Base-by-base conservation (phyloP, 2,329 filamentous ascomycete genomes). In the Claviceps quebecensis region DNA sequence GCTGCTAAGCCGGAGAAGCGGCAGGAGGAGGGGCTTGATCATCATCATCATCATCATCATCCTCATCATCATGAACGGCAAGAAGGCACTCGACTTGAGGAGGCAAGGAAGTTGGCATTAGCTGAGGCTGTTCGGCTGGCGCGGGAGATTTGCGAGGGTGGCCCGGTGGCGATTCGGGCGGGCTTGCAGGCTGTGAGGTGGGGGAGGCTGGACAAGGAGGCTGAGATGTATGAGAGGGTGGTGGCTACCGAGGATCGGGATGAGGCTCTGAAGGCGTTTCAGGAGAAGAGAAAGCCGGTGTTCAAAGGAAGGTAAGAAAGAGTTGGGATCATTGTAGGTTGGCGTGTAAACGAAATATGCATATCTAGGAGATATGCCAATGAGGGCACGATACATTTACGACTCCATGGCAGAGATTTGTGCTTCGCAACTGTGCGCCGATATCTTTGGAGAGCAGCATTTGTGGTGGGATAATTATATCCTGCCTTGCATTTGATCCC, bases 231-330 rank as follows among this genome's bases (percentile, higher is more conserved):
- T 66, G 79, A 88, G 61, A 74, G 83, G 26, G 87, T 97, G 4
- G 77, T 96, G 16, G 77, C 75, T 55, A 95, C 88, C 0, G 83
- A 90, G 63, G 93, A 98, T 71, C 76, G 90, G 54, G 74, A 88
- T 60, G 93, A 97, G 74, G 93, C 93, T 38, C 72, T 98, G 56
- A 78, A 71, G 65, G 93, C 93, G 0, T 98, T 98, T 70, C 69
- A 67, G 53, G 77, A 81, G 64, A 81, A 80, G 73, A 71, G 78
- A 58, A 78, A 74, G 65, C 75, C 78, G 16, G 68, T 75, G 4
- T 81, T 81, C 59, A 77, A 72, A 62, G 76, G 78, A 1, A 67
- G 72, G 59, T 79, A 64, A 66, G n/a, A 40, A 40, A 40, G 9
- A 44, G 7, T 43, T 14, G 9, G 40, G 19, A 43, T n/a, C 7